Base-by-base conservation (phyloP, 192 early-diverging fungal species). In the Podila epicladia region DNA sequence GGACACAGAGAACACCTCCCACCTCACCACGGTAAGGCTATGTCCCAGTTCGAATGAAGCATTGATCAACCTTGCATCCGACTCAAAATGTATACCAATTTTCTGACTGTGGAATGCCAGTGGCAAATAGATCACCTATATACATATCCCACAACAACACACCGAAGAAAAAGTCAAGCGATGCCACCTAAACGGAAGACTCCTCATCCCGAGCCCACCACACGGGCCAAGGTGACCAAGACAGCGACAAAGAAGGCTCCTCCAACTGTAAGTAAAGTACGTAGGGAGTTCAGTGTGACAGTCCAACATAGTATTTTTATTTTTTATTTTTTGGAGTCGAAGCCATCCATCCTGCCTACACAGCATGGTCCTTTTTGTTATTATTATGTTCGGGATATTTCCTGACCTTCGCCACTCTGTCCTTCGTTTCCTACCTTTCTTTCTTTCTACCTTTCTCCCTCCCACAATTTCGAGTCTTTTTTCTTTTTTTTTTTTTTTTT, bases 61-160 rank as follows among this genome's bases (percentile, higher is more conserved):
- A 33, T 3, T 45, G 41, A 45, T 45, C 41, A 45, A 45, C 0
- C 41, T 17, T 45, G 41, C 41, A 45, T 45, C 41, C 17, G 41
- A 45, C 41, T 45, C 41, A 11, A 15, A 45, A 9, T 45, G 13
- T 45, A 17, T 17, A 9, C 41, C 12, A 15, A 17, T 13, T 45
- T 45, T 45, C 41, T 45, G 11, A 3, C 41, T 45, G 41, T 45
- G 38, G 38, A 41, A 41, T 41, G 38, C 1, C 38, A 41, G 12
- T 41, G 38, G 9, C 41, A 45, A 17, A 3, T 15, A 45, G 41
- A 45, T 45, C 41, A 53, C 31, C 31, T 22, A 28, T 61, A 32
- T 29, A 2, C 64, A 65, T 24, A n/a, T n/a, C 15, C 24, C 22
- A 2, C 72, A 35, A 51, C 72, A 35, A 67, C 66, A 37, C 49